Evolutionary conservation across 441 rosid species (phyloP), one percentile per base, ranked within the genome.

Genomic region (Geranium incanum): DNA sequence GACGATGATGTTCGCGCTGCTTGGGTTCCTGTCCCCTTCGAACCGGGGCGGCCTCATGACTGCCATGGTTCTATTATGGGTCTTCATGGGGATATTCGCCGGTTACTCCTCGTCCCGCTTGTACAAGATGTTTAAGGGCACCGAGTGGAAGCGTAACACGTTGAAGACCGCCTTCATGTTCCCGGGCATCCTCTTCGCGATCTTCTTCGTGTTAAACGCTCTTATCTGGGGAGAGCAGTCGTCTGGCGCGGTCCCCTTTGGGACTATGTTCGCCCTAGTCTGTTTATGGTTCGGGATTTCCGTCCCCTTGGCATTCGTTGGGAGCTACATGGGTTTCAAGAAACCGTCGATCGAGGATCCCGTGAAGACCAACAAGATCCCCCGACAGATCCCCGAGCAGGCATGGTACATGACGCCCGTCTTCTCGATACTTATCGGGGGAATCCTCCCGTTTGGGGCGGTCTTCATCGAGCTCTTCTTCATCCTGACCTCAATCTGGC

Each of bases 11-110:
- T 93, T 91, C 84, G 98, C 98, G 5, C 76, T 93, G 81, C 78
- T 93, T 66, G 98, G 98, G 18, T 91, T 93, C 85, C 74, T 93
- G 52, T 91, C 98, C 73, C 98, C 98, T 69, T 93, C 98, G 72
- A 93, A 89, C 80, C 80, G 98, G 71, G 98, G 98, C 67, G 98
- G 98, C n/a, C 97, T 93, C 68, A 93, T 87, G 93, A 93, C 98
- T 74, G 98, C 97, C 66, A 93, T 91, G 98, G 98, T 93, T 79
- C 91, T 93, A 78, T 73, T 93, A 78, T 93, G 98, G 98, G 97
- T 93, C 75, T 91, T 91, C 82, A 93, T 93, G 98, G 97, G 98
- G 57, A 76, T 93, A 74, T 85, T 91, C 16, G 98, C 90, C 50
- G 98, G 98, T 77, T 89, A 93, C 83, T 81, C 97, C 63, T 93